Base-by-base conservation (phyloP, 208 protist species). In the Zelonia costaricensis region DNA sequence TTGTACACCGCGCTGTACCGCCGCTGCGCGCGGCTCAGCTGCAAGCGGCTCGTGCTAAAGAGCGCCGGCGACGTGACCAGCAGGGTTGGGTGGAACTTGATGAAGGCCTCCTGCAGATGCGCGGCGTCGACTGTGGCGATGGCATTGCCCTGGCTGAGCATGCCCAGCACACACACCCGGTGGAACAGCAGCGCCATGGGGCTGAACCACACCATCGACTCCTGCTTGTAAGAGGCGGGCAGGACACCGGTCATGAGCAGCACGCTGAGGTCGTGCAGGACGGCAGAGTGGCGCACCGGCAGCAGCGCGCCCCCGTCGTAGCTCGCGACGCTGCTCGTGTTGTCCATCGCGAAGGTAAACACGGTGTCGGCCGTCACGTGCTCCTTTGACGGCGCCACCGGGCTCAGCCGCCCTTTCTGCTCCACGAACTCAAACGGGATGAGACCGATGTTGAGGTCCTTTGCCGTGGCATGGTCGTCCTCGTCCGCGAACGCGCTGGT, bases 401-500 rank as follows among this genome's bases (percentile, higher is more conserved):
- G 51, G 22, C 72, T 64, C 15, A 68, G 56, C 2, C 82, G 74
- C 13, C 90, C 90, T 39, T 80, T 76, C 46, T 78, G 59, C 56
- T 86, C 83, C 4, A 95, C 65, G 20, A 62, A 78, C 56, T 84
- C 77, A 45, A 78, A 88, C 5, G 81, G 74, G 22, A 94, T 38
- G 27, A 96, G 78, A 12, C 64, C 40, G 62, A 96, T 92, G 70
- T 86, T 92, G 16, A 96, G 64, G 52, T 94, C 87, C 51, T 88
- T 86, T 15, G 87, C 91, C 4, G 78, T 61, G 3, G 54, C 62
- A 35, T 73, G 55, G 48, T 94, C 86, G 25, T 70, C 79, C 15
- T 84, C 75, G 44, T 86, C 82, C 0, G 55, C 62, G 33, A 86
- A 78, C 35, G 79, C 40, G 49, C 91, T 74, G 28, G 92, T 67